Base-by-base conservation (phyloP, 2,329 filamentous ascomycete genomes). In the Botryotinia convoluta region DNA sequence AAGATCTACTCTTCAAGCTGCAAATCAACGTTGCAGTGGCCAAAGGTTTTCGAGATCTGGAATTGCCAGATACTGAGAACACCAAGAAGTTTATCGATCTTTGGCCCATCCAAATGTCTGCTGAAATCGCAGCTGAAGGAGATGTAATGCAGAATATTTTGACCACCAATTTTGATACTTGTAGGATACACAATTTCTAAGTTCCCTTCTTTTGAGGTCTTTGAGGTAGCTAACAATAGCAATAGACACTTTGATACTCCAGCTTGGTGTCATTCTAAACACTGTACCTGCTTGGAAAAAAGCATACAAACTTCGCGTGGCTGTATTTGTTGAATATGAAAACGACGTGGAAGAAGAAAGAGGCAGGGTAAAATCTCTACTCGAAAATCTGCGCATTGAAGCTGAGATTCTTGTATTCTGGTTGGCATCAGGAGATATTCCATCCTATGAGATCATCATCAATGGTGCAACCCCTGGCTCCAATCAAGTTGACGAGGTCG, bases 41-140 rank as follows among this genome's bases (percentile, higher is more conserved):
- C 0, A 93, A 93, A 79, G 93, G 93, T 0, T 97, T 97, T 76
- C 89, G 93, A 70, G 83, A 88, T 1, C 84, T 97, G 2, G 92
- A 96, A 79, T 88, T 93, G 0, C 94, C 94, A 0, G 85, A 88
- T 32, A 81, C 85, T 0, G 73, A 78, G 9, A 89, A 91, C 71
- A 85, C 84, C 6, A 95, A 95, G 80, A 93, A 90, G 78, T 95
- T 91, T 79, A 93, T 97, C 75, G 94, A 97, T 79, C 84, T 97
- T 7, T 97, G 94, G 94, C 94, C 94, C 0, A 96, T 97, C 71
- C 94, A 97, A 77, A 97, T 97, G 93, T 95, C 93, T 9, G 93
- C 93, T 1, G 93, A 95, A 78, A 88, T 96, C 48, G 88, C 89
- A 0, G 85, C 91, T 1, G 90, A 91, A 76, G 87, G 86, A 1